phyloP scores from a whole-genome alignment of 179 eudicot genomes.

The Spergularia azorica region DNA sequence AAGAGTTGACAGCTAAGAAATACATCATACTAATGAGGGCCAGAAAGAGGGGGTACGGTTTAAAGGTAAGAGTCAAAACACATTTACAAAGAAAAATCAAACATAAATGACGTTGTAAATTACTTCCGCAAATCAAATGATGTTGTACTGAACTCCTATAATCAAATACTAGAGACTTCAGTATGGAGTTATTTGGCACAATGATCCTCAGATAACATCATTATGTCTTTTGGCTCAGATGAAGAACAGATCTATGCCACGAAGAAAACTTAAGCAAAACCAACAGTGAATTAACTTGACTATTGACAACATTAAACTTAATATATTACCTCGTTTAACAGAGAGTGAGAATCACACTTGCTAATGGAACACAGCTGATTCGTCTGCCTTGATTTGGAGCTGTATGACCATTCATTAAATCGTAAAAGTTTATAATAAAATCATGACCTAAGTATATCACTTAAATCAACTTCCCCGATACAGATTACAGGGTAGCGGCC shows the following conservation, averaged over 20 bases:
- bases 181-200: neutral
- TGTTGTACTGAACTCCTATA: conserved; percentile 6
- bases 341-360: conserved; percentile 95
- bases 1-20: neutral
- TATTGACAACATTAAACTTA: neutral
- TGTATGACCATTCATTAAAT: conserved; percentile 36
- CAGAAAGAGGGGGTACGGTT: neutral
- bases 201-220: neutral
- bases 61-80: neutral
- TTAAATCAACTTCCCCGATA: no score
- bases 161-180: conserved; percentile 4
- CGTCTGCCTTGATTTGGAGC: conserved; percentile 88
- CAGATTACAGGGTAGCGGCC: neutral
- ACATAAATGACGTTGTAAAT: neutral
- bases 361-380: conserved; percentile 92
- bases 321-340: conserved; percentile 79
- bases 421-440: conserved; percentile 1
- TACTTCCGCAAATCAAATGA: no score
- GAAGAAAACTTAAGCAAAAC: neutral
- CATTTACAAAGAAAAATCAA: neutral
- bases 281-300: neutral
- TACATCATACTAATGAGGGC: neutral
- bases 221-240: neutral
- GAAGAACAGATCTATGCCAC: neutral
- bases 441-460: neutral